Percentiles rank a stretch among this genome's conserved stretches.
Conservation (phyloP, 768 basidiomycete genomes). For the Mycena filopes region DNA sequence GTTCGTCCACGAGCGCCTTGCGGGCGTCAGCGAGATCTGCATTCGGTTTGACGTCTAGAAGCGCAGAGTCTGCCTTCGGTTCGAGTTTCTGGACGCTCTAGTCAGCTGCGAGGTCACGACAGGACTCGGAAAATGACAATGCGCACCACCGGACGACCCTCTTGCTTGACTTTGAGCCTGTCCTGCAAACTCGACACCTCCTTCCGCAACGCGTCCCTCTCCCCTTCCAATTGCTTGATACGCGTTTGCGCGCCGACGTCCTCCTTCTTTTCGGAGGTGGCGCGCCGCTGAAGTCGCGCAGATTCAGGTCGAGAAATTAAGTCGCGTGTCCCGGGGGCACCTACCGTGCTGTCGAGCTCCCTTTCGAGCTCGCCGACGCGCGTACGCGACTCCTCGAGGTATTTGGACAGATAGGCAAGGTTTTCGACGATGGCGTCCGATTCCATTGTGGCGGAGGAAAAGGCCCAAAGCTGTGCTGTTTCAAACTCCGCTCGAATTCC, state of each 20-base stretch:
- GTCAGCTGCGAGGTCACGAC: no score
- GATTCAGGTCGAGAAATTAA: no score
- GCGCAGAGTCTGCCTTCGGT: neutral
- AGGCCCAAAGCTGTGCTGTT: no score
- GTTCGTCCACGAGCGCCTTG: neutral
- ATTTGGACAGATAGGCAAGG: neutral
- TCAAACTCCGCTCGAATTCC: no score
- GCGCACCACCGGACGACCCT: neutral
- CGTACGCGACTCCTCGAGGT: neutral
- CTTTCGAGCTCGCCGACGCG: slow-evolving; percentile 4
- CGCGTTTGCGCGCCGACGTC: neutral
- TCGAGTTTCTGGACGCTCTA: neutral
- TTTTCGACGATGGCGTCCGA: slow-evolving; percentile 9
- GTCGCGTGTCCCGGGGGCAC: no score
- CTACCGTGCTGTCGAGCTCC: slow-evolving; percentile 4
- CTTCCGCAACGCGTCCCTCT: neutral
- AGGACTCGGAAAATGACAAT: no score
- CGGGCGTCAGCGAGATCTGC: neutral
- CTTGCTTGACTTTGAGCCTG: neutral
- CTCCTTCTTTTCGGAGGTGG: neutral
- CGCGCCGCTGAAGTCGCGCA: neutral
- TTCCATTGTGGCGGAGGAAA: neutral
- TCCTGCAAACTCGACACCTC: neutral
- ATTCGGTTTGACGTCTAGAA: neutral
- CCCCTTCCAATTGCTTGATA: neutral